Evolutionary conservation across 306 rosid species (phyloP).

Genomic region (Aeschynomene evenia): DNA sequence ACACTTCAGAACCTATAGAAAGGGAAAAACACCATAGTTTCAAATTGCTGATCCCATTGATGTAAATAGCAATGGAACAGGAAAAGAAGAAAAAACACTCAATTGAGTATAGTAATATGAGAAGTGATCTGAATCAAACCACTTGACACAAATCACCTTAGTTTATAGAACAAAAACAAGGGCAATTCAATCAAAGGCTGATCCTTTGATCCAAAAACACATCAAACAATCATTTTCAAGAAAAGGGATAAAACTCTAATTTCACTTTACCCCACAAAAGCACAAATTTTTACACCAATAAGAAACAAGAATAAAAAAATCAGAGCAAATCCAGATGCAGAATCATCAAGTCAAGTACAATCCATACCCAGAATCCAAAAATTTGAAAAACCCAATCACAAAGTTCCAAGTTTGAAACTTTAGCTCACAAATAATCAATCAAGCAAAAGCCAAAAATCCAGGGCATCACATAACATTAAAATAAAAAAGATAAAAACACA

Average conservation of each 20-base stretch:
- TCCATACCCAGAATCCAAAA: neutral
- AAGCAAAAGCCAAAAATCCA: neutral
- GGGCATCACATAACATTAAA: neutral
- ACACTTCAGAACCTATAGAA: conserved; percentile 74
- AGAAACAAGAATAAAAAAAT: neutral
- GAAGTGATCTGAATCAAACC: conserved; percentile 5
- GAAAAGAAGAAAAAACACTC: neutral
- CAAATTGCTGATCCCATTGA: conserved; percentile 1
- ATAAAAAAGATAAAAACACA: neutral
- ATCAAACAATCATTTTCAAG: neutral
- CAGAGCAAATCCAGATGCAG: conserved; percentile 31
- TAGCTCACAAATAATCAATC: neutral
- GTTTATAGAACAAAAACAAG: neutral
- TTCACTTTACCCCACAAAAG: neutral
- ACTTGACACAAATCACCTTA: conserved; percentile 2
- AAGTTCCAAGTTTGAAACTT: conserved; percentile 12
- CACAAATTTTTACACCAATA: neutral
- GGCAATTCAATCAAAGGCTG: neutral
- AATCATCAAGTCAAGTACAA: neutral
- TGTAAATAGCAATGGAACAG: neutral
- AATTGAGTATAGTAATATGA: neutral
- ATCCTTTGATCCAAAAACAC: conserved; percentile 1
- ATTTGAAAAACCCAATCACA: neutral
- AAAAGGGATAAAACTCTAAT: neutral
- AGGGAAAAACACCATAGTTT: neutral